Evolutionary conservation across 2,329 filamentous ascomycete genomes (phyloP), one percentile per base, ranked within the genome.

Genomic region (Cyphellophora attinorum): DNA sequence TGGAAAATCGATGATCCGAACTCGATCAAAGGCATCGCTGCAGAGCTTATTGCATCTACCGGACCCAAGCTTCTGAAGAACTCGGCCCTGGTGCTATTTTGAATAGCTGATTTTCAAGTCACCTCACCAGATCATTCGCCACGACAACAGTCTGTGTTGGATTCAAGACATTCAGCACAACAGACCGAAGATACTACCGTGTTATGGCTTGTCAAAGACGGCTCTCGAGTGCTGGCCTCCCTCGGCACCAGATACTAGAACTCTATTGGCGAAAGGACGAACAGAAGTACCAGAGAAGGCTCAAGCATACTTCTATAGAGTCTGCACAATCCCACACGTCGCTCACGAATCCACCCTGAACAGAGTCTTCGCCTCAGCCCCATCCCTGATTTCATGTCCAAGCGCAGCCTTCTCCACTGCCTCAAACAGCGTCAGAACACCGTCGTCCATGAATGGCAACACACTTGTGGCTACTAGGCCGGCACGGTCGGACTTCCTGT

Each of bases 1-100:
- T 60, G 59, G 48, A 49, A 58, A 17, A 55, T 66, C 16, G 52
- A 53, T 17, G 54, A 62, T 21, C 56, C 63, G 3, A 55, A 60
- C 31, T 60, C 62, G 1, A 51, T 68, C 33, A 68, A 67, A 42
- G 62, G 62, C 1, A 65, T 66, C 23, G 48, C 64, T 18, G 64
- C 58, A 5, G 65, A 68, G 39, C 47, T 68, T 29, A 62, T 63
- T 6, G 63, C 65, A 3, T 55, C 51, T 6, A 45, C 68, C 30
- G 65, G 65, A 1, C 59, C 59, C 12, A 52, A 56, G n/a, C 47
- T 67, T 11, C 54, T 65, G 6, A 45, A 55, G 29, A 38, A 49
- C 33, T 44, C 45, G 17, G 46, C 46, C 14, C 39, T 49, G 19
- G 37, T 30, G 3, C 32, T 49, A 12, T 49, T 49, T 30, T 49